Evolutionary conservation across 208 protist genomes (phyloP).

Genomic region (Acanthamoeba culbertsoni): DNA sequence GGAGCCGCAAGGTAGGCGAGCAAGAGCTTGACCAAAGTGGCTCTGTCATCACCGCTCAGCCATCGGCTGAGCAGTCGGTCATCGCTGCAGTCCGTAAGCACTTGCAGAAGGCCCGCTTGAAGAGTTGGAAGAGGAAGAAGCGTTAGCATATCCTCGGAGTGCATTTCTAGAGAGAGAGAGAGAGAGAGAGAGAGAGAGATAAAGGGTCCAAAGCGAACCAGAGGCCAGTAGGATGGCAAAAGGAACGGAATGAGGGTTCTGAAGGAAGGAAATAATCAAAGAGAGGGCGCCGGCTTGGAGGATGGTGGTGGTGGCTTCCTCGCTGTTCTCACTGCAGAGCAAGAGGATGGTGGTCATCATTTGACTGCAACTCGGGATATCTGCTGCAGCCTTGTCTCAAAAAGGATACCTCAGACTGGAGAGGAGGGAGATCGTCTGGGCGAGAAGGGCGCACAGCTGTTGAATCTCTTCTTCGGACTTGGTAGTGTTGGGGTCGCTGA

Average conservation of each 20-base stretch:
- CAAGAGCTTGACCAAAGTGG: neutral
- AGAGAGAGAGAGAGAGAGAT: neutral
- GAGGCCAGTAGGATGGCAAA: neutral
- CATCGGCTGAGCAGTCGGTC: neutral
- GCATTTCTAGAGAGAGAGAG: neutral
- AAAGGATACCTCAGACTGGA: neutral
- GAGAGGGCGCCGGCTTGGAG: neutral
- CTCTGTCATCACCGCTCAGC: neutral
- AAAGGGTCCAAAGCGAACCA: neutral
- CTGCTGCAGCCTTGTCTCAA: neutral
- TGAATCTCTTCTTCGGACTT: neutral
- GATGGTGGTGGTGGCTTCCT: slow-evolving; percentile 23
- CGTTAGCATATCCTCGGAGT: too few relatives aligned
- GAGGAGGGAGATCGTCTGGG: slow-evolving; percentile 14
- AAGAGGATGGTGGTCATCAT: too few relatives aligned
- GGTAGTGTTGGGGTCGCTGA: neutral
- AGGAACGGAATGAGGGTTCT: neutral
- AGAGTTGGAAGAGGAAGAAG: too few relatives aligned
- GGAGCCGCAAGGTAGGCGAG: neutral
- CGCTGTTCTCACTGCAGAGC: neutral
- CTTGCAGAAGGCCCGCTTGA: neutral
- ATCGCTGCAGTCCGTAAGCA: neutral
- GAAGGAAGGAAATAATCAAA: slow-evolving; percentile 7
- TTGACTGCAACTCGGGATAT: too few relatives aligned
- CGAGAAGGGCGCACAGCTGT: neutral